phyloP scores from a whole-genome alignment of 768 basidiomycete genomes.

The Pleurotus pulmonarius region DNA sequence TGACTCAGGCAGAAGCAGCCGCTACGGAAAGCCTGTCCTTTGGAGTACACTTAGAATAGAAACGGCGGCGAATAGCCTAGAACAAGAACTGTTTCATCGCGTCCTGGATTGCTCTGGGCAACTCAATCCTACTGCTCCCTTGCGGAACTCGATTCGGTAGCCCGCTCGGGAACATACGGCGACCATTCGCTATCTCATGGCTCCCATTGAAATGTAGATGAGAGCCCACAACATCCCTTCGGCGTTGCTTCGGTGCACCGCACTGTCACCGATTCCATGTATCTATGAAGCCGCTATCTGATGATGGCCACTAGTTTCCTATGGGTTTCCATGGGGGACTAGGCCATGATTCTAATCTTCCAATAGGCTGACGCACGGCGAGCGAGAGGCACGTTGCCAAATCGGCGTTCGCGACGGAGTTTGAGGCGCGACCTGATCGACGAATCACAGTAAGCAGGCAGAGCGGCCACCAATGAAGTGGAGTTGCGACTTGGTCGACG shows the following conservation, averaged over 20 bases:
- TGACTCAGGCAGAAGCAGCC: no score
- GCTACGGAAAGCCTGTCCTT: no score
- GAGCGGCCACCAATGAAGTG: background rate
- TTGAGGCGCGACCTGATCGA: background rate
- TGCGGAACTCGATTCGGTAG: background rate
- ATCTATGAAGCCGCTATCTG: background rate
- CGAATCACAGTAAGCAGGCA: background rate
- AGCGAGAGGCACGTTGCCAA: background rate
- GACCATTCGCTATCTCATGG: background rate
- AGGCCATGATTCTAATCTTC: background rate
- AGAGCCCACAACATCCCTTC: background rate
- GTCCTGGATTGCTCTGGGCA: slow-evolving; percentile 7
- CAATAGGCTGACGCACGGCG: slow-evolving; percentile 8
- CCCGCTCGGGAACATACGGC: slow-evolving; percentile 1
- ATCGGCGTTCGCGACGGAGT: background rate
- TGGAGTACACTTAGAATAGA: background rate
- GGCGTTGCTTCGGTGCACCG: slow-evolving; percentile 2
- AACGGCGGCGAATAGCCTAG: background rate
- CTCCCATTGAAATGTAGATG: background rate
- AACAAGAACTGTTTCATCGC: background rate
- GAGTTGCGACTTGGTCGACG: no score
- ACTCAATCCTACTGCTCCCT: background rate
- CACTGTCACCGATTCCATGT: slow-evolving; percentile 4
- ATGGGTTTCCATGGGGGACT: background rate
- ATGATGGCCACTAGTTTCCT: background rate